Percentiles rank a stretch among this genome's conserved stretches.
These are phyloP conservation scores for Xerocomellus intermedius DNA, from an alignment of 768 basidiomycete species.

Conservation along the genomic window DNA sequence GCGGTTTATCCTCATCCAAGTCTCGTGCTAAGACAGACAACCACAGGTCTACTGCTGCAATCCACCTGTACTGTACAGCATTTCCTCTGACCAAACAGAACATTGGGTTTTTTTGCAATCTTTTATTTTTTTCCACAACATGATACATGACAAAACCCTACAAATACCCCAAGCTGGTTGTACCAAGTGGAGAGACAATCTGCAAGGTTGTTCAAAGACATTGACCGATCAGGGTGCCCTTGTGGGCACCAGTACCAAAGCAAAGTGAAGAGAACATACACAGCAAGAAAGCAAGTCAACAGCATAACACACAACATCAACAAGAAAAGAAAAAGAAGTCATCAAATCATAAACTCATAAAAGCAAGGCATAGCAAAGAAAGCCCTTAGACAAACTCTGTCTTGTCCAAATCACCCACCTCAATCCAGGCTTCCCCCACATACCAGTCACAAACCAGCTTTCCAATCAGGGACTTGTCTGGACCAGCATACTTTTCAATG, in stretches of 20 bases:
- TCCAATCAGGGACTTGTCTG: conserved; percentile 45
- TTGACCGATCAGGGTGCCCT: too few species aligned
- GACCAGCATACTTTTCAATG: conserved; percentile 52
- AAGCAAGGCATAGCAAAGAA: neutral
- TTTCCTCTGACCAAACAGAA: neutral
- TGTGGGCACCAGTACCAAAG: neutral
- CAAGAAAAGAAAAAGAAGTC: neutral
- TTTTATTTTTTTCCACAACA: neutral
- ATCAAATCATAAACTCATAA: neutral
- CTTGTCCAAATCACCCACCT: conserved; percentile 28
- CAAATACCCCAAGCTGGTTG: too few species aligned
- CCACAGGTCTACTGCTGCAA: too few species aligned
- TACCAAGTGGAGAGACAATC: too few species aligned
- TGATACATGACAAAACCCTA: conserved; percentile 10
- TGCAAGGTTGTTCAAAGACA: too few species aligned
- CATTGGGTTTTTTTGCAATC: conserved; percentile 5
- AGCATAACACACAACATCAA: conserved; percentile 13
- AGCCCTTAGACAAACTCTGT: conserved; percentile 17
- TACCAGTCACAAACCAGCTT: conserved; percentile 32
- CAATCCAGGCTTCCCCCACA: conserved; percentile 37
- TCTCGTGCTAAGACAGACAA: neutral
- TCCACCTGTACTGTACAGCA: neutral
- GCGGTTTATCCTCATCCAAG: too few species aligned
- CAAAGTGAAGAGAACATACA: neutral
- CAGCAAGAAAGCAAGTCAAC: conserved; percentile 19